A percentile compares a stretch with the other conserved stretches of the same genome.
Conservation (phyloP, 139 green algal genomes). For the Trebouxia sp. region DNA sequence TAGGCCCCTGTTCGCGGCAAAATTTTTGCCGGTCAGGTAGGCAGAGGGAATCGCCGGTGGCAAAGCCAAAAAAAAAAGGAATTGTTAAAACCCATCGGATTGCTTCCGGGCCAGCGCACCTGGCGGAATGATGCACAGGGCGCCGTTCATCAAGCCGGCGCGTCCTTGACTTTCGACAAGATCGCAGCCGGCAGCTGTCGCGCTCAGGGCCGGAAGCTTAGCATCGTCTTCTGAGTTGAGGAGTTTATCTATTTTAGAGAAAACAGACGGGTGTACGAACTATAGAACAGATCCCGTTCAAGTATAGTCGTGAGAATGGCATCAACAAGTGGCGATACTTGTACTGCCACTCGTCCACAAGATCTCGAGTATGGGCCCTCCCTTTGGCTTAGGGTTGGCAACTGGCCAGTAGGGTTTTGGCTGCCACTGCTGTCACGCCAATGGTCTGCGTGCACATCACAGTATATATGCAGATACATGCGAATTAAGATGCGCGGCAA, state of each 20-base stretch:
- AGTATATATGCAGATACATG: too few species aligned
- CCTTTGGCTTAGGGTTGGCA: too few species aligned
- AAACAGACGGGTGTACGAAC: constrained; percentile 76
- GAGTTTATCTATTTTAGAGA: constrained; percentile 70
- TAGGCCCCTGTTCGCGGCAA: too few species aligned
- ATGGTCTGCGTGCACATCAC: too few species aligned
- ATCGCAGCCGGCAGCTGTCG: constrained; percentile 38
- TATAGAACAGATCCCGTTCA: constrained; percentile 85
- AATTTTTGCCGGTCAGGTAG: too few species aligned
- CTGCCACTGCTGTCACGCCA: too few species aligned
- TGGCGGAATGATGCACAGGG: constrained; percentile 31
- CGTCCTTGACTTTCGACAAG: constrained; percentile 25
- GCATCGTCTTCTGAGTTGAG: constrained; percentile 58
- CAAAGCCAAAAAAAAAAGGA: background rate
- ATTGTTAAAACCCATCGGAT: constrained; percentile 28
- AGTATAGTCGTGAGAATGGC: constrained; percentile 66
- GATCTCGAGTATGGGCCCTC: background rate
- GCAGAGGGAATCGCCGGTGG: too few species aligned
- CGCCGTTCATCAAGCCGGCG: constrained; percentile 51
- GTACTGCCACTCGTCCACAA: background rate
- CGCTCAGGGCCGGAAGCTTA: constrained; percentile 51
- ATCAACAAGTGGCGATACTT: background rate
- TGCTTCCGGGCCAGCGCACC: background rate
- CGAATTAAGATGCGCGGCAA: too few species aligned
- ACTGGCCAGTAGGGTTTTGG: background rate